These are phyloP conservation scores for Suillus subalutaceus DNA, from an alignment of 768 basidiomycete genomes.

Conservation along the genomic window DNA sequence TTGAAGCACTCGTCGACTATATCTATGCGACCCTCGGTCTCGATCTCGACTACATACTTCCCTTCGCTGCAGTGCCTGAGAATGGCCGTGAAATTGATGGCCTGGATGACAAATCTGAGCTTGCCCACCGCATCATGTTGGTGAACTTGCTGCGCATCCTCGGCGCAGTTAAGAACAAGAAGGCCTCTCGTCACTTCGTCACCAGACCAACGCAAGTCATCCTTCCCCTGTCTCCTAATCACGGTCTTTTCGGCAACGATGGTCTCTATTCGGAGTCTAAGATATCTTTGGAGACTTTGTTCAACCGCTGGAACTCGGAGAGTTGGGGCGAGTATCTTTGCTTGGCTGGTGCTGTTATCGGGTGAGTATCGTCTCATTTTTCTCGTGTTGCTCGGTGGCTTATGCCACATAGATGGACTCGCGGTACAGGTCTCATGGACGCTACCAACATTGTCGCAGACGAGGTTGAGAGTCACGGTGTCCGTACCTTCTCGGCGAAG, in stretches of 20 bases:
- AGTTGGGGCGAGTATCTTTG: conserved; percentile 99
- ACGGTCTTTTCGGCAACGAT: conserved; percentile 97
- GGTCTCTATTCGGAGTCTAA: conserved; percentile 98
- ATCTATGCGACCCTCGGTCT: conserved; percentile 94
- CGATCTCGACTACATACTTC: conserved; percentile 98
- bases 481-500: conserved; percentile 98
- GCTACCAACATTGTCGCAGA: conserved; percentile 94
- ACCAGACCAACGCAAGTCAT: conserved; percentile 99
- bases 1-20: conserved; percentile 97
- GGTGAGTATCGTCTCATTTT: conserved; percentile 50
- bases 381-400: conserved; percentile 13
- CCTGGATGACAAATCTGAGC: conserved; percentile 95
- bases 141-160: conserved; percentile 95
- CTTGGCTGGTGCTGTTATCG: conserved; percentile 97
- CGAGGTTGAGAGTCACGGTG: conserved; percentile 89
- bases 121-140: conserved; percentile 98
- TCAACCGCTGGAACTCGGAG: conserved; percentile 97
- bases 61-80: conserved; percentile 98
- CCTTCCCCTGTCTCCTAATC: conserved; percentile 96
- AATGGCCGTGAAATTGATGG: conserved; percentile 98
- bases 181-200: conserved; percentile 94
- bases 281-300: conserved; percentile 96
- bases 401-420: conserved; percentile 75
- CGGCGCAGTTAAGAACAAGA: conserved; percentile 97
- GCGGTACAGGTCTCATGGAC: conserved; percentile 96